Conservation (phyloP, 345 rosid genomes). For the Aquilaria malaccensis region DNA sequence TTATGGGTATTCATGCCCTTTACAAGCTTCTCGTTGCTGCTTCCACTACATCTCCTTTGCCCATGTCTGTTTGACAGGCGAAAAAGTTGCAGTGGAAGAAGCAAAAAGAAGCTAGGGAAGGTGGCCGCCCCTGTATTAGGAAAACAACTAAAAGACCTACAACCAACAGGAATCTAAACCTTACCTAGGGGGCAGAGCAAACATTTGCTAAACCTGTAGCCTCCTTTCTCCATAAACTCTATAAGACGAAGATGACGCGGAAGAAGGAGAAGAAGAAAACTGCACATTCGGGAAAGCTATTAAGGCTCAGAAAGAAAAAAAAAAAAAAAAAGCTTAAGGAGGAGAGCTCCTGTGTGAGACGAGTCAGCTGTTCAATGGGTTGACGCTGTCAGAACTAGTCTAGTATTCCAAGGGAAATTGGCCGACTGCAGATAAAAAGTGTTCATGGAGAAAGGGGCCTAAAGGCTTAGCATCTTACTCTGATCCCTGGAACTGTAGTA, state of each 20-base stretch:
- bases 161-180: too few species aligned
- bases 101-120: conserved; percentile 88
- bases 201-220: conserved; percentile 7
- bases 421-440: neutral
- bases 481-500: neutral
- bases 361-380: conserved; percentile 4
- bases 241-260: too few species aligned
- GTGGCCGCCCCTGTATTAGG: conserved; percentile 15
- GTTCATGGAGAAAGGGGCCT: neutral
- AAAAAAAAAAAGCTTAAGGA: too few species aligned
- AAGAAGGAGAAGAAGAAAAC: too few species aligned
- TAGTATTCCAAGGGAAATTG: neutral
- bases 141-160: neutral
- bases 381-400: conserved; percentile 1
- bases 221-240: conserved; percentile 6
- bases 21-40: conserved; percentile 97
- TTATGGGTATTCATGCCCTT: conserved; percentile 22
- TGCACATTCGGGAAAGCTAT: too few species aligned
- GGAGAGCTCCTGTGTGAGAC: conserved; percentile 4
- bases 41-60: conserved; percentile 81
- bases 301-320: too few species aligned
- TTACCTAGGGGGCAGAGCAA: too few species aligned
- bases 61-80: conserved; percentile 23
- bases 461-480: conserved; percentile 3
- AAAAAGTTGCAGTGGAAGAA: conserved; percentile 70